Evolutionary conservation across 345 rosid species (phyloP).

Genomic region (Hibiscus mutabilis): DNA sequence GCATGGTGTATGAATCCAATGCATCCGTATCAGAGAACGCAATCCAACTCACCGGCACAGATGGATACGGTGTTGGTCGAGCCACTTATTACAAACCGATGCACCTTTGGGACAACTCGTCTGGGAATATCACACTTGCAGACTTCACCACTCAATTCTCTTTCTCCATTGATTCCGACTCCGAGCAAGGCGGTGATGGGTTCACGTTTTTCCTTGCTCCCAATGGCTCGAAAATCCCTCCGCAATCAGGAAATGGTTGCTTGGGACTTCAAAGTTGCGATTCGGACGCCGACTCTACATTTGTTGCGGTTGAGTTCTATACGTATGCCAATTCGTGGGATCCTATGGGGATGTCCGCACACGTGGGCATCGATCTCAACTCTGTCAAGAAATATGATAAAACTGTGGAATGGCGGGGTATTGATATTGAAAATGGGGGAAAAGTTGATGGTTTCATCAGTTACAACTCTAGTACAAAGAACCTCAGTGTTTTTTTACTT

Average conservation of each 20-base stretch:
- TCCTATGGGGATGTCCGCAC: constrained; percentile 8
- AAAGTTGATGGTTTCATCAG: constrained; percentile 19
- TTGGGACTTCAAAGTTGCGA: constrained; percentile 21
- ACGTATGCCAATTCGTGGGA: constrained; percentile 1
- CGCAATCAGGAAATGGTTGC: constrained; percentile 22
- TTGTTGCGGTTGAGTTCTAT: constrained; percentile 37
- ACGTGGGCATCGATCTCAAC: constrained; percentile 36
- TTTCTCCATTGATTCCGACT: constrained; percentile 30
- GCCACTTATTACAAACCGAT: not conserved
- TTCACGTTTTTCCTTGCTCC: constrained; percentile 40
- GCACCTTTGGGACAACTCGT: constrained; percentile 9
- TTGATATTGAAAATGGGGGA: not conserved
- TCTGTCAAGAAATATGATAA: not conserved
- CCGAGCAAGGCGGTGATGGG: too few species aligned
- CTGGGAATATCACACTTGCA: not conserved
- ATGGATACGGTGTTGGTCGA: not conserved
- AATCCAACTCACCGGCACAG: not conserved
- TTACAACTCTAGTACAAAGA: constrained; percentile 31
- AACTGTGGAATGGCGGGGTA: not conserved
- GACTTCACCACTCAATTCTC: constrained; percentile 36
- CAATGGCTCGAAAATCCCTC: constrained; percentile 19
- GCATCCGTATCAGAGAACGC: not conserved
- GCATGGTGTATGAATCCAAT: not conserved
- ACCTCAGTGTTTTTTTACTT: constrained; percentile 39
- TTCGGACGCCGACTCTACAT: not conserved